Evolutionary conservation across 2,329 filamentous ascomycete species (phyloP), one percentile per base, ranked within the genome.

Genomic region (Dendrostoma leiphaemia): DNA sequence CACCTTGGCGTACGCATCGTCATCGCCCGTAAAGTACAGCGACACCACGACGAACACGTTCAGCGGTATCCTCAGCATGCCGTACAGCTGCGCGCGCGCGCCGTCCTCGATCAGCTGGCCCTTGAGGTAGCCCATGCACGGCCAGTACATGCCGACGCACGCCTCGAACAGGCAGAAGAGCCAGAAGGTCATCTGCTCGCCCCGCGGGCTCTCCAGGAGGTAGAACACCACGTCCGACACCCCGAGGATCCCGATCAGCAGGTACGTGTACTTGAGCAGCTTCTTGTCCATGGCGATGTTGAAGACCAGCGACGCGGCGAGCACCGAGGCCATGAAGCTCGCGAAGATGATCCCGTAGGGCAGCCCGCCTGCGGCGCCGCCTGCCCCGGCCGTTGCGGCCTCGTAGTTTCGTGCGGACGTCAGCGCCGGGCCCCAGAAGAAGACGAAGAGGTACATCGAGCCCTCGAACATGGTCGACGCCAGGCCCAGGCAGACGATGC

Each of bases 381-480:
- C 13, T n/a, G 19, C 28, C 3, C 19, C 19, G 3, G 21, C 32
- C 1, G 52, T 3, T 1, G 21, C 23, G 7, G 47, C 35, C 34
- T 40, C 48, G 44, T 55, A 51, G 6, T 63, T 50, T n/a, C 66
- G 65, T 2, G 69, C 66, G 3, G 71, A 67, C 49, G 68, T 73
- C 41, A 83, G 67, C 3, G 78, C 76, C 0, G 80, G 78, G 2
- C 78, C 74, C 75, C 80, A 83, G 68, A 83, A 81, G 63, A 68
- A 82, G 48, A 84, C 79, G 64, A 82, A 83, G 21, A 84, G 72
- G 63, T 82, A 83, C 70, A 83, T 80, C 15, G 76, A 78, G 13
- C 80, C 80, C 65, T 84, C 80, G 62, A 83, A 83, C 61, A 82
- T 73, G 48, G 78, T 81, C 2, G 78, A 80, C 6, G 76, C 73